Conservation (phyloP, 2,329 filamentous ascomycete genomes). For the Aureobasidium vineae region DNA sequence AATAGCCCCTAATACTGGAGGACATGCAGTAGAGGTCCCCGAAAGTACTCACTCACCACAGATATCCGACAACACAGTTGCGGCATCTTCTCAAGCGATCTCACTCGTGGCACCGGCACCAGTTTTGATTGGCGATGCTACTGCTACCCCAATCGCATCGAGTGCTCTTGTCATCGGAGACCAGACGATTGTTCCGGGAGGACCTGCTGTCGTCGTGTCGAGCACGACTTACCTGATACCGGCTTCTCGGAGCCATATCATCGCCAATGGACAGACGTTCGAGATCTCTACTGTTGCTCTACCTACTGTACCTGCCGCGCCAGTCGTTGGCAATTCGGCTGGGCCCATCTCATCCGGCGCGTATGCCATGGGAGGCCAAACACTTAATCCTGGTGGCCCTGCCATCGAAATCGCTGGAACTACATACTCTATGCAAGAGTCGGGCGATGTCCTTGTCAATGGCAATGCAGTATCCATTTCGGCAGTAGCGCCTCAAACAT, state of each 20-base stretch:
- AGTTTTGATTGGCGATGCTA: background rate
- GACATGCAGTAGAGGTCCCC: background rate
- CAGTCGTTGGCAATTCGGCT: background rate
- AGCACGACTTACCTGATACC: background rate
- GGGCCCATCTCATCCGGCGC: background rate
- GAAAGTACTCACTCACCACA: background rate
- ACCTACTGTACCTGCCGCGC: background rate
- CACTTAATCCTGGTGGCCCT: background rate
- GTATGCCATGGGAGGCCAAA: conserved; percentile 6
- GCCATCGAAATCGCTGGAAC: conserved; percentile 1
- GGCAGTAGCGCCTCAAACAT: background rate
- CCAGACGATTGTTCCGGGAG: background rate
- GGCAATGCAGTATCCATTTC: background rate
- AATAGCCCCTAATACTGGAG: background rate
- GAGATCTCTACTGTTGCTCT: background rate
- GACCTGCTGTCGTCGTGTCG: background rate
- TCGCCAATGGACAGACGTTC: background rate
- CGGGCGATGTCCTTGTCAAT: background rate
- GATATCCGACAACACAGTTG: background rate
- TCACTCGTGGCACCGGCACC: background rate
- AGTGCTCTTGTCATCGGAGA: background rate
- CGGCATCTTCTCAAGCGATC: background rate
- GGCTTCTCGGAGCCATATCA: background rate
- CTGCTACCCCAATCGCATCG: background rate
- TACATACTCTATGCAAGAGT: background rate